Conservation (phyloP, 2,329 filamentous ascomycete genomes). For the Nigrograna mackinnonii region DNA sequence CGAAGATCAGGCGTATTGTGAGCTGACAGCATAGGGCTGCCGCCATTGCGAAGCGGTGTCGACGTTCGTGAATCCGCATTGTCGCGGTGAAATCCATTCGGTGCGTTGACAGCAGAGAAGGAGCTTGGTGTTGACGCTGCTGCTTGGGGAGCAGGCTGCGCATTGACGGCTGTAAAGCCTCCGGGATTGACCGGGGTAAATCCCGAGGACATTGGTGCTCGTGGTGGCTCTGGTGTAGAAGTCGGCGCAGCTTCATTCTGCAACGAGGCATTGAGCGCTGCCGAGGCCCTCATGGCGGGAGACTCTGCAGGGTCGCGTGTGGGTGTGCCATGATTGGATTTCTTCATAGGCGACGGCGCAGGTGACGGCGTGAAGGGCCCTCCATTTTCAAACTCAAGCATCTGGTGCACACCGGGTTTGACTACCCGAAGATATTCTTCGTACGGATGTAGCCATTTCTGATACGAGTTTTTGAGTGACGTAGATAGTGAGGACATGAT, state of each 20-base stretch:
- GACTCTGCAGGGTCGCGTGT: conserved; percentile 64
- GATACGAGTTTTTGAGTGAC: conserved; percentile 96
- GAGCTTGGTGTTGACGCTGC: conserved; percentile 25
- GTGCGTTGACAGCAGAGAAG: conserved; percentile 64
- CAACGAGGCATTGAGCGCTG: conserved; percentile 60
- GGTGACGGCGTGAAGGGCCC: conserved; percentile 85
- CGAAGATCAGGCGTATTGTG: conserved; percentile 69
- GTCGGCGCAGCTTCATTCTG: conserved; percentile 39
- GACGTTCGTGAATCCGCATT: conserved; percentile 57
- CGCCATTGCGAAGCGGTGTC: conserved; percentile 61
- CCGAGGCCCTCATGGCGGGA: conserved; percentile 64
- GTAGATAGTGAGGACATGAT: conserved; percentile 99
- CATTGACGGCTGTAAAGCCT: conserved; percentile 70
- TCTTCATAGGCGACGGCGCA: conserved; percentile 72
- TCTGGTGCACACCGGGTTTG: conserved; percentile 95
- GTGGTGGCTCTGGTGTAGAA: conserved; percentile 58
- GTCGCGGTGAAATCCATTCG: conserved; percentile 57
- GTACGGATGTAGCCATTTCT: conserved; percentile 95
- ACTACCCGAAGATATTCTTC: conserved; percentile 90
- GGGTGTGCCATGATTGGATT: conserved; percentile 52
- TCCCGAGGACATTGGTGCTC: conserved; percentile 60
- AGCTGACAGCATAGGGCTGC: conserved; percentile 66
- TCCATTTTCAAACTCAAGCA: conserved; percentile 89
- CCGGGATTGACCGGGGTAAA: conserved; percentile 73
- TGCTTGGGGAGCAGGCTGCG: conserved; percentile 30